Evolutionary conservation across 1,139 yeast species (phyloP).

Genomic region (Arxiozyma heterogenica): DNA sequence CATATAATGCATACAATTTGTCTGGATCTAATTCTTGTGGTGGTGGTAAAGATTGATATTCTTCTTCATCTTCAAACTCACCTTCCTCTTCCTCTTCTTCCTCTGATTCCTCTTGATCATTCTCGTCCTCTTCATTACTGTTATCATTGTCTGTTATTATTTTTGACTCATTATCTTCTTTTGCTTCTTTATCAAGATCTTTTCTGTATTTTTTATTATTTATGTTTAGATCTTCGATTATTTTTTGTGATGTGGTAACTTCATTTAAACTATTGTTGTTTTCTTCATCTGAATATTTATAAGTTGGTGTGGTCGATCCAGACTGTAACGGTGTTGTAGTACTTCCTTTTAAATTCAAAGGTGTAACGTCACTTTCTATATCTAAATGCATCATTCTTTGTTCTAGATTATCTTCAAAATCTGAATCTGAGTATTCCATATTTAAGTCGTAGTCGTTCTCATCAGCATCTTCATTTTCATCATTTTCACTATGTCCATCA

Average conservation of each 20-base stretch:
- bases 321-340: neutral
- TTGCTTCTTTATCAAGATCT: constrained; percentile 1
- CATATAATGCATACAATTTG: constrained; percentile 76
- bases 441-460: constrained; percentile 7
- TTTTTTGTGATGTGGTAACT: neutral
- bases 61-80: constrained; percentile 25
- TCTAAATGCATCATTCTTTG: constrained; percentile 22
- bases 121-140: too few species aligned
- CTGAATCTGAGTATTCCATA: constrained; percentile 30
- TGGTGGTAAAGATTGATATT: constrained; percentile 56
- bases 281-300: neutral
- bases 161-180: neutral
- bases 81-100: constrained; percentile 12
- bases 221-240: neutral
- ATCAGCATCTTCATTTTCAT: neutral
- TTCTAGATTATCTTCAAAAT: constrained; percentile 30
- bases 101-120: constrained; percentile 1
- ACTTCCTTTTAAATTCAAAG: neutral
- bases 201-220: neutral
- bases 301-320: neutral
- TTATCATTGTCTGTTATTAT: neutral
- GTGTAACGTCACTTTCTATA: neutral
- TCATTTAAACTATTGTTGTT: neutral
- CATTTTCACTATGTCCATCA: neutral
- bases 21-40: constrained; percentile 79